Base-by-base conservation (phyloP, 371 early-diverging fungal species). In the Mortierella sp. region DNA sequence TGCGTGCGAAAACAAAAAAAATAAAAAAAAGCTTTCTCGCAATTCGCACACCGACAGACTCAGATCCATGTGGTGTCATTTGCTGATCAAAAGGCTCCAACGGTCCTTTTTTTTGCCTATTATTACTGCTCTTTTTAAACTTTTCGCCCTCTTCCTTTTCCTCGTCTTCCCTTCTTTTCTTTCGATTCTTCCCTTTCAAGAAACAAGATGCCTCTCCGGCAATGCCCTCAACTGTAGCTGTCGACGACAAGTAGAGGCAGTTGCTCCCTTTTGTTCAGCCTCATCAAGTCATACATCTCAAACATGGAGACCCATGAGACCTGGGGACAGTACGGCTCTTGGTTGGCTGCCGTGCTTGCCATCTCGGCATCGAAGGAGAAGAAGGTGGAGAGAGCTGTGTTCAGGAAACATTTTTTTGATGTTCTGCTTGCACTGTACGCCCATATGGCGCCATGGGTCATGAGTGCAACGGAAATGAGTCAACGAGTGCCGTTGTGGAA, bases 31-130 rank as follows among this genome's bases (percentile, higher is more conserved):
- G 34, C 21, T 64, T 64, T 34, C 21, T 37, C 9, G 19, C 8
- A 21, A 37, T 64, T 64, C 67, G 28, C 46, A 6, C 21, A 44
- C 74, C 44, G 31, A 74, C 46, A 31, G 59, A 44, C 31, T 46
- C 74, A 43, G 31, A 28, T 59, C 59, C 46, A 74, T 57, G 59
- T 28, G 59, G 59, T 55, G 46, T 74, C 74, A 57, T n/a, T 59
- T 44, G 46, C 43, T n/a, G 55, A 43, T 28, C 21, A 74, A 43
- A 40, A 40, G 43, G 6, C 43, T 44, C 44, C 46, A 24, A 43
- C 55, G 14, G 10, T 9, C 19, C 21, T 31, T 8, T 59, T 1
- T 40, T 6, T 40, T n/a, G n/a, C n/a, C 43, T 40, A 40, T 40
- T 40, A 40, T 40, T 40, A 40, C 43, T 6, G 13, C 13, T 50